Base-by-base conservation (phyloP, 2,329 filamentous ascomycete species). In the Claviceps arundinis region DNA sequence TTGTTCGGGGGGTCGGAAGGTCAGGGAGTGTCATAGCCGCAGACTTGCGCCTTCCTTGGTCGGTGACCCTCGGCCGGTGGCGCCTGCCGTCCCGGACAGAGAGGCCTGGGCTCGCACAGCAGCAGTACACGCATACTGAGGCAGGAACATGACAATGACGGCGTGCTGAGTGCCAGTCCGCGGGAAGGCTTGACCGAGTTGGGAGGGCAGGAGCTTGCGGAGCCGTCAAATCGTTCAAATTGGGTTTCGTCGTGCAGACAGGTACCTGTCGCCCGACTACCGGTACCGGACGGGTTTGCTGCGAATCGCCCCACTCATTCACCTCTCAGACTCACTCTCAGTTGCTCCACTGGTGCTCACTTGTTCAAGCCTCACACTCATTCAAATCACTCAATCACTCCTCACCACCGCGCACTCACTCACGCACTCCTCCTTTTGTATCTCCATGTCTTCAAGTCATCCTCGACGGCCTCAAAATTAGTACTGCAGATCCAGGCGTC, bases 21-120 rank as follows among this genome's bases (percentile, higher is more conserved):
- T n/a, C 37, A 7, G 47, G 51, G 17, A 17, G 41, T 50, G 47
- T 37, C 26, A 40, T 30, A 3, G 41, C 40, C 22, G 37, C 37
- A 34, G 30, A 34, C 30, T 34, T 34, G 30, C 30, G 30, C 30
- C 9, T 11, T 34, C 30, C 30, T 34, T 34, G 30, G 47, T 41
- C 41, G 37, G 47, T 40, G 26, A 37, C 47, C 50, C 24, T 17
- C 19, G 34, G 37, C n/a, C 37, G 44, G 50, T 49, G 55, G 51
- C 55, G 48, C 45, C 50, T 52, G 48, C 51, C 45, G 37, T 48
- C 48, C 52, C 9, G 30, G 8, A 34, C 30, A 34, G 30, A 34
- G 30, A 30, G 30, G 9, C 30, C 30, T 34, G 30, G 38, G 40
- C 42, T 13, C 42, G 8, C 11, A 37, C 45, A 47, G 30, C 45